Conservation (phyloP, 352 stramenopile genomes). For the Phytophthora melonis region DNA sequence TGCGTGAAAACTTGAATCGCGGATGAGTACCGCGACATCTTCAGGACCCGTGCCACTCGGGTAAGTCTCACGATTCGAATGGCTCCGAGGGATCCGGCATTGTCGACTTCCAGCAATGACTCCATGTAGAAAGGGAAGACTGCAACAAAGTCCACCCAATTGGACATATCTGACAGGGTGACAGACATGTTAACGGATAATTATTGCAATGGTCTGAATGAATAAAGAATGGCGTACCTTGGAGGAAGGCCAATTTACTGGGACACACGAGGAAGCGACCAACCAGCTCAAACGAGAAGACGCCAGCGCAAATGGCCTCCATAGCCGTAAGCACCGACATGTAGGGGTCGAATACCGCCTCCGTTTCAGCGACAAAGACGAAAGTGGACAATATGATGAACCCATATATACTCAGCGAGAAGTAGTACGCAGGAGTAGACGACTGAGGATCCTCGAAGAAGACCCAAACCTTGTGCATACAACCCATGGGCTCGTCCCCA, state of each 20-base stretch:
- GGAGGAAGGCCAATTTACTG: conserved; percentile 58
- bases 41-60: conserved; percentile 85
- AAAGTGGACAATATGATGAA: conserved; percentile 75
- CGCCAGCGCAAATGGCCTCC: conserved; percentile 56
- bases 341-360: conserved; percentile 52
- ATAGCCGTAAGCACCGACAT: conserved; percentile 43
- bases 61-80: conserved; percentile 88
- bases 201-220: not conserved
- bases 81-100: conserved; percentile 69
- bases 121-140: conserved; percentile 91
- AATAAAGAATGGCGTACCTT: conserved; percentile 38
- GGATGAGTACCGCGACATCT: conserved; percentile 89
- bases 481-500: conserved; percentile 11
- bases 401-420: conserved; percentile 66
- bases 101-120: conserved; percentile 67
- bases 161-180: conserved; percentile 59
- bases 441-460: conserved; percentile 83
- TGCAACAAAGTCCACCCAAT: conserved; percentile 85
- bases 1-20: conserved; percentile 88
- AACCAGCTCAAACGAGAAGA: conserved; percentile 76
- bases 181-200: not conserved
- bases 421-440: conserved; percentile 62
- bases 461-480: conserved; percentile 46
- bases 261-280: conserved; percentile 60
- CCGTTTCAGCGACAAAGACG: conserved; percentile 77